Evolutionary conservation across 306 rosid species (phyloP), one percentile per base, ranked within the genome.

Genomic region (Lathyrus oleraceus): DNA sequence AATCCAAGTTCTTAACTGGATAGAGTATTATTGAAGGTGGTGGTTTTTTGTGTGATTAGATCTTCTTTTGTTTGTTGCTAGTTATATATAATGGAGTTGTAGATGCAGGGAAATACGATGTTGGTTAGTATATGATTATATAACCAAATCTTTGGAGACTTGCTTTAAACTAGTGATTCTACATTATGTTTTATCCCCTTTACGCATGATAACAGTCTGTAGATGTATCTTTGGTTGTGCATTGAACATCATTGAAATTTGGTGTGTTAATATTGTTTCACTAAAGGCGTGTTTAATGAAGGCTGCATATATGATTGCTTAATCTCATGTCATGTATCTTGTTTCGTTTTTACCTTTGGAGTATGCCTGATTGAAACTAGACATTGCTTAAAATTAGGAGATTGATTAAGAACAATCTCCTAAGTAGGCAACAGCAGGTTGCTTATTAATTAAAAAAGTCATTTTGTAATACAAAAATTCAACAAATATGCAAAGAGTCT

Each of bases 1-100:
- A 79, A 44, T 80, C 85, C 90, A 25, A 74, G 83, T 30, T 64
- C 74, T 16, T 87, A 81, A 86, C 52, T 71, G 58, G 63, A 64
- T 68, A 38, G 38, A 73, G 75, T 45, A 56, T 74, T 40, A 56
- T 76, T 14, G 64, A 79, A 57, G 78, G 84, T 51, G 78, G 84
- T 32, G 76, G 63, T 45, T 82, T 42, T 28, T 23, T 59, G 54
- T 74, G 73, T 49, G 61, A 81, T 49, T 72, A 57, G 79, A 21
- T 56, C 53, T 72, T 67, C 66, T 59, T 32, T 43, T 65, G 57
- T 73, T 59, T 69, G 77, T 36, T 27, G 71, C 47, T 67, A 76
- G 84, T 63, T 32, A 65, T 30, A 67, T 68, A 75, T 62, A 58
- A 51, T 58, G 75, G 36, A 57, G 74, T 78, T 76, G 76, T 81